Conservation (phyloP, 2,329 filamentous ascomycete species). For the Penicillium palitans region DNA sequence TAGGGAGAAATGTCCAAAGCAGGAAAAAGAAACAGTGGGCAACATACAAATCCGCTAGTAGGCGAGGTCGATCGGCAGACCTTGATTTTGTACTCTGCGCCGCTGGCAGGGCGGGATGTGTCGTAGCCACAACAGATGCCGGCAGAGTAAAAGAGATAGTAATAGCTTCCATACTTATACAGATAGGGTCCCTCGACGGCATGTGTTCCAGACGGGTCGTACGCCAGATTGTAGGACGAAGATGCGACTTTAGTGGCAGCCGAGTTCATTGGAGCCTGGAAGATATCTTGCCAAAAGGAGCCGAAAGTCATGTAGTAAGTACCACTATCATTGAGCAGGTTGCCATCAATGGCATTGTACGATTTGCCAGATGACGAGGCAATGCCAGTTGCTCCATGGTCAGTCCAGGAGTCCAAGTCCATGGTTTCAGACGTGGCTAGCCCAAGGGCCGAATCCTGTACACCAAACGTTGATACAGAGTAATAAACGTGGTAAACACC, state of each 20-base stretch:
- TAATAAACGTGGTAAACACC: conserved; percentile 66
- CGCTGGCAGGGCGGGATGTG: conserved; percentile 50
- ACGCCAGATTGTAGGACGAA: conserved; percentile 54
- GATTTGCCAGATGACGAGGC: conserved; percentile 42
- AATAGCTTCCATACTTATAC: conserved; percentile 57
- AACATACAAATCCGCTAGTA: conserved; percentile 54
- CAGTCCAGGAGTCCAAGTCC: conserved; percentile 36
- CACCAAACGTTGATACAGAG: conserved; percentile 62
- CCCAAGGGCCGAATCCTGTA: conserved; percentile 63
- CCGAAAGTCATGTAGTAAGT: conserved; percentile 61
- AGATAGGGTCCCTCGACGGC: conserved; percentile 60
- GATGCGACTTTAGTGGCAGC: conserved; percentile 33
- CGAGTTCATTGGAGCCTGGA: conserved; percentile 55
- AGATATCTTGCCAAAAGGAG: conserved; percentile 68
- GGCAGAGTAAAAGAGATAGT: conserved; percentile 64
- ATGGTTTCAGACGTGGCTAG: conserved; percentile 53
- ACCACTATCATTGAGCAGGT: conserved; percentile 48
- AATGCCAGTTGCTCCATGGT: conserved; percentile 35
- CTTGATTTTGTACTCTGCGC: conserved; percentile 66
- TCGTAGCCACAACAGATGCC: conserved; percentile 65
- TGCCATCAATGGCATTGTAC: conserved; percentile 64
- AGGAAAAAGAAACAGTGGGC: not conserved
- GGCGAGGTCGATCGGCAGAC: conserved; percentile 60
- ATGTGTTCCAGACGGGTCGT: conserved; percentile 52
- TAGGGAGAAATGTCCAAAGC: not conserved